Percentiles rank a stretch among this genome's conserved stretches.
Conservation (phyloP, 1,284 basidiomycete genomes). For the Fistulina hepatica region DNA sequence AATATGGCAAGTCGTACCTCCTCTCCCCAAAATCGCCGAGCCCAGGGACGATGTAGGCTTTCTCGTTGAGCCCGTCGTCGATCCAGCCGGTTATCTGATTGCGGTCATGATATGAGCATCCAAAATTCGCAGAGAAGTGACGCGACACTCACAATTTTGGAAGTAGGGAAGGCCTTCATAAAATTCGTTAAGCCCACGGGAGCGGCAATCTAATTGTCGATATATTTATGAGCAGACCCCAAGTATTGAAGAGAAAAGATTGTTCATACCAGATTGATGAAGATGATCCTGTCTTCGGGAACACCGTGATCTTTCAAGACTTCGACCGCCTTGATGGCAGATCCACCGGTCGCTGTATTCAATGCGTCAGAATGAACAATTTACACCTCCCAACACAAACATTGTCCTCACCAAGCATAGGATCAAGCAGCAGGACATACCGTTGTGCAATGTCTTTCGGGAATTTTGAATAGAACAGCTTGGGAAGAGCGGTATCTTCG, state of each 20-base stretch:
- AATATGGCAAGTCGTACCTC: too few relatives aligned
- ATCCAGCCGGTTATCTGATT: slow-evolving; percentile 90
- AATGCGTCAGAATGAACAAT: slow-evolving; percentile 1
- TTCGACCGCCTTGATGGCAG: slow-evolving; percentile 95
- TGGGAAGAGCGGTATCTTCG: slow-evolving; percentile 83
- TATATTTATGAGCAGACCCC: slow-evolving; percentile 3
- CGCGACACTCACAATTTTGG: slow-evolving; percentile 61
- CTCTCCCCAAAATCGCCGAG: slow-evolving; percentile 89
- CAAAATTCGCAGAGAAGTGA: background rate
- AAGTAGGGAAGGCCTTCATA: slow-evolving; percentile 66
- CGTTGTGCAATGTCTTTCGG: slow-evolving; percentile 88
- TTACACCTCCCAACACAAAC: background rate
- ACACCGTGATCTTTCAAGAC: slow-evolving; percentile 88
- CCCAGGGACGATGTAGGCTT: slow-evolving; percentile 82
- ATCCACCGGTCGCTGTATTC: slow-evolving; percentile 96
- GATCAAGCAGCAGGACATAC: slow-evolving; percentile 92
- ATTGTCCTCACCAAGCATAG: slow-evolving; percentile 77
- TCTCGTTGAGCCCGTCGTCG: slow-evolving; percentile 87
- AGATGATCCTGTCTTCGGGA: slow-evolving; percentile 84
- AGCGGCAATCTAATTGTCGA: slow-evolving; percentile 61
- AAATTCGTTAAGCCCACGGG: slow-evolving; percentile 88
- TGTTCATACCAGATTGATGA: slow-evolving; percentile 78
- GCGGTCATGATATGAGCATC: slow-evolving; percentile 2
- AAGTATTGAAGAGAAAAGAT: slow-evolving; percentile 4
- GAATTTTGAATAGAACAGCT: slow-evolving; percentile 87